These are phyloP conservation scores for Pseudogymnoascus sp. DNA, from an alignment of 2,329 filamentous ascomycete species.

Conservation along the genomic window DNA sequence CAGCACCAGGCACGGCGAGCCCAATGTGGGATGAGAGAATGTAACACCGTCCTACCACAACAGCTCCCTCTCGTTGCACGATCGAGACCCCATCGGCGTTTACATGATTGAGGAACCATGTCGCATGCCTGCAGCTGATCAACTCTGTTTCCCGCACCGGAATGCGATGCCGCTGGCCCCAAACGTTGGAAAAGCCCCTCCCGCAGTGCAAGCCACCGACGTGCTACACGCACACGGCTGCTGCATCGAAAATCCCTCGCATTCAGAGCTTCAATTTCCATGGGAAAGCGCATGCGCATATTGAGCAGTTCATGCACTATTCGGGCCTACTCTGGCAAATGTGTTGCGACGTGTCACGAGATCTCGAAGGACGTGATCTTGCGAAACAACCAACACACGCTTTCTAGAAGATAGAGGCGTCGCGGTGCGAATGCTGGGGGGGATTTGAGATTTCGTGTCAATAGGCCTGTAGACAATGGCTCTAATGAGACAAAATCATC, in stretches of 20 bases:
- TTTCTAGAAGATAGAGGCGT: not conserved
- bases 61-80: not conserved
- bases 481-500: not conserved
- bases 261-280: not conserved
- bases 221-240: not conserved
- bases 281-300: not conserved
- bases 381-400: not conserved
- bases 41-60: not conserved
- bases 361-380: constrained; percentile 1
- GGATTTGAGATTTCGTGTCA: not conserved
- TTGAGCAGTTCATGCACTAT: not conserved
- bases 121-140: constrained; percentile 2
- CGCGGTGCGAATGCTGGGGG: not conserved
- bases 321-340: not conserved
- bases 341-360: constrained; percentile 1
- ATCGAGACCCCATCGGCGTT: not conserved
- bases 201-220: not conserved
- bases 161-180: not conserved
- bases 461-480: not conserved
- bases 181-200: not conserved
- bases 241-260: not conserved
- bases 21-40: not conserved
- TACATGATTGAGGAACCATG: not conserved
- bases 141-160: not conserved
- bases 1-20: not conserved